phyloP scores from a whole-genome alignment of 73 alveolate genomes.

The Blepharisma japonicum region DNA sequence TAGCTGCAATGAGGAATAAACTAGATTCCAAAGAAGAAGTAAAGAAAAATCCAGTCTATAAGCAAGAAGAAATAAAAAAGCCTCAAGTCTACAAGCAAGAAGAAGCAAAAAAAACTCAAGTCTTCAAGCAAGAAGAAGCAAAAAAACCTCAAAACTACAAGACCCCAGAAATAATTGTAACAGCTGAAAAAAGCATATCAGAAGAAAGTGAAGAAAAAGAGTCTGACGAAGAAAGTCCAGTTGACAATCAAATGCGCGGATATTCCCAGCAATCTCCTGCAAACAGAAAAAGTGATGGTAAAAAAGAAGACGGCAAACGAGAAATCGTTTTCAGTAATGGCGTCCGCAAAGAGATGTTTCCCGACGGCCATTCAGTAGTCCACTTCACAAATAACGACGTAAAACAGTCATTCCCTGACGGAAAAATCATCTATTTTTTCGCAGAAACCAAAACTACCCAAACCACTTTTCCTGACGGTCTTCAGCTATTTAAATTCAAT shows the following conservation, averaged over 20 bases:
- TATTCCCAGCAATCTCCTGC: too few species aligned
- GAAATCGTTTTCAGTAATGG: slow-evolving; percentile 95
- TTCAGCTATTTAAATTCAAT: slow-evolving; percentile 64
- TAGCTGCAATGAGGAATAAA: slow-evolving; percentile 43
- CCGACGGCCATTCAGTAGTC: slow-evolving; percentile 93
- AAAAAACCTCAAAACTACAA: neutral
- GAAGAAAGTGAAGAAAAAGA: too few species aligned
- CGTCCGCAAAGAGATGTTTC: slow-evolving; percentile 86
- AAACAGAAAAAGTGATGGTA: too few species aligned
- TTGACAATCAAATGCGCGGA: too few species aligned
- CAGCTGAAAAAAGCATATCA: too few species aligned
- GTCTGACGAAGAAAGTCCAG: too few species aligned
- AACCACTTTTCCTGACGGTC: slow-evolving; percentile 88
- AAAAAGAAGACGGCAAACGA: slow-evolving; percentile 77
- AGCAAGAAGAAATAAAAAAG: slow-evolving; percentile 5
- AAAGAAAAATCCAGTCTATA: slow-evolving; percentile 10
- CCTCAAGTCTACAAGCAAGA: neutral
- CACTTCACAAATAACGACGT: slow-evolving; percentile 87
- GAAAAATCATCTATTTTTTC: slow-evolving; percentile 86
- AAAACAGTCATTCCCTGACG: slow-evolving; percentile 87
- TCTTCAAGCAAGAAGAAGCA: neutral
- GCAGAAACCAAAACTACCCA: slow-evolving; percentile 94
- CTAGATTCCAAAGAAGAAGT: slow-evolving; percentile 48
- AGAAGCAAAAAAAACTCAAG: slow-evolving; percentile 3
- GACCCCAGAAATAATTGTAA: too few species aligned